Conservation (phyloP, 331 rosid species). For the Rhamnella rubrinervis region DNA sequence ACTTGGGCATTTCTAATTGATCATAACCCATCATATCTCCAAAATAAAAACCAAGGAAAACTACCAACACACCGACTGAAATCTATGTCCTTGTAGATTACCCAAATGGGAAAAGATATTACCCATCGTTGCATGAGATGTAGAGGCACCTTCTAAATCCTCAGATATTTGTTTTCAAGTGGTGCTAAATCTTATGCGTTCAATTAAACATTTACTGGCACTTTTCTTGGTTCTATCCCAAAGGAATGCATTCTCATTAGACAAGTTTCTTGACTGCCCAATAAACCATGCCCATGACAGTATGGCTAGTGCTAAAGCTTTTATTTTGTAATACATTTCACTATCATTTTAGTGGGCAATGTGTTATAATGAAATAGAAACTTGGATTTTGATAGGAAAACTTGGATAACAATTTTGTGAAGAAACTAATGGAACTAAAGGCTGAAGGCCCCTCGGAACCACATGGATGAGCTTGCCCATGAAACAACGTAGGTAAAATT, state of each 20-base stretch:
- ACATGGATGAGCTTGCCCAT: no score
- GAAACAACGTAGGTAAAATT: no score
- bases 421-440: no score
- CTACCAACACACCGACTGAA: background rate
- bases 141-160: background rate
- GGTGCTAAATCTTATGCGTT: background rate
- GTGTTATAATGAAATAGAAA: no score
- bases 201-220: background rate
- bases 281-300: no score
- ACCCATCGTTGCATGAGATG: conserved; percentile 1
- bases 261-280: background rate
- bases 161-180: background rate
- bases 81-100: background rate
- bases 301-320: no score
- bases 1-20: background rate
- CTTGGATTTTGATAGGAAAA: no score
- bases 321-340: no score
- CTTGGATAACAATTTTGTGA: no score
- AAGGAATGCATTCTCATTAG: background rate
- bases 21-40: background rate
- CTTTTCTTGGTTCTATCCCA: background rate
- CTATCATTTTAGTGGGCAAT: no score
- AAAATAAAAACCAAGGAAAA: background rate
- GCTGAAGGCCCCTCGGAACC: no score
- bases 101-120: background rate